Percentiles rank a stretch among this genome's conserved stretches.
phyloP scores from a whole-genome alignment of 2,329 filamentous ascomycete genomes.

The Ophiostoma sp. region DNA sequence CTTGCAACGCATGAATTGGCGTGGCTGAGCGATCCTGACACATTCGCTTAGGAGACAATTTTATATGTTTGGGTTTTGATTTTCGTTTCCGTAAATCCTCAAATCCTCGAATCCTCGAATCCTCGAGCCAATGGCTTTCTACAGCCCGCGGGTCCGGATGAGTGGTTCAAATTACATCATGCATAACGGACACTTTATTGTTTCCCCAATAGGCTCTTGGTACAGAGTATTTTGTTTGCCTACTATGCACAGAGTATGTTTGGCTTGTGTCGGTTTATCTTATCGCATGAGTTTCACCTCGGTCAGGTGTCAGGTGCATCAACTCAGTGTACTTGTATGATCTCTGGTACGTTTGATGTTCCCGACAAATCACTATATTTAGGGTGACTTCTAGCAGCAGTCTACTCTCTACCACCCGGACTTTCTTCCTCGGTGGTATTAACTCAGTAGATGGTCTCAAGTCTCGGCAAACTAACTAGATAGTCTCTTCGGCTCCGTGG shows the following conservation, averaged over 20 bases:
- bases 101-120: neutral
- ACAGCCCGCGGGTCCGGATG: neutral
- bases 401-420: neutral
- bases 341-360: constrained; percentile 7
- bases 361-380: constrained; percentile 3
- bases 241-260: neutral
- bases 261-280: neutral
- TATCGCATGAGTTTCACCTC: constrained; percentile 4
- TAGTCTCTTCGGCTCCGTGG: neutral
- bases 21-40: constrained; percentile 20
- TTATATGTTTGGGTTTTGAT: neutral
- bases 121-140: neutral
- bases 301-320: neutral
- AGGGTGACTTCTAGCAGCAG: neutral
- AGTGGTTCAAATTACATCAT: neutral
- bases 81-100: constrained; percentile 4
- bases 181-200: neutral
- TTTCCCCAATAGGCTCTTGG: neutral
- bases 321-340: neutral
- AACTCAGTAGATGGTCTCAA: neutral
- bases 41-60: neutral
- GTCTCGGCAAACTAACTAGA: neutral
- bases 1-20: constrained; percentile 18
- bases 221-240: too few species aligned
- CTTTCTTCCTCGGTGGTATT: neutral